Evolutionary conservation across 2,329 filamentous ascomycete species (phyloP).

Genomic region (Scleromitrula shiraiana): DNA sequence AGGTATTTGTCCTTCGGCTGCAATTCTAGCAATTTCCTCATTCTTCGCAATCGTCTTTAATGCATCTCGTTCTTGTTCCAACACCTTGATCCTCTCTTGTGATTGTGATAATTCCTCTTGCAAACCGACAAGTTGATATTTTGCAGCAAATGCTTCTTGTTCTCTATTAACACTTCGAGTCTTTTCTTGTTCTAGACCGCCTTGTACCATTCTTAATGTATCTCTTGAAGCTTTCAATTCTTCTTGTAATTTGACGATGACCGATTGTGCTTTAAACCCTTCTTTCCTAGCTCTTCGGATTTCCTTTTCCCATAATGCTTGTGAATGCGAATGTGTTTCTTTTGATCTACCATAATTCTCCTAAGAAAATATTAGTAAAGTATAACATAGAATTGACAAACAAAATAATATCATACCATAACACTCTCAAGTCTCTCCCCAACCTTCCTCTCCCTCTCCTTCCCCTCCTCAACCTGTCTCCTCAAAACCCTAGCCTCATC

Average conservation of each 20-base stretch:
- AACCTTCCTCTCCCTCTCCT: constrained; percentile 56
- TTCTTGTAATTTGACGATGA: constrained; percentile 63
- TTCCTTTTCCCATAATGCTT: constrained; percentile 66
- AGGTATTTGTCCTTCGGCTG: constrained; percentile 62
- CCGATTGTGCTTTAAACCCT: constrained; percentile 65
- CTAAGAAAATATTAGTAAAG: constrained; percentile 32
- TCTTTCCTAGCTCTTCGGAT: constrained; percentile 63
- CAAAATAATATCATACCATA: constrained; percentile 47
- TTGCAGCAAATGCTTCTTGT: constrained; percentile 60
- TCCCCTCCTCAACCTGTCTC: constrained; percentile 55
- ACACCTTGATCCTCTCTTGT: constrained; percentile 52
- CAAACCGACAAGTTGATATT: constrained; percentile 55
- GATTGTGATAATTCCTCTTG: constrained; percentile 61
- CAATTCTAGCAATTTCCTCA: constrained; percentile 65
- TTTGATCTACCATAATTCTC: constrained; percentile 64
- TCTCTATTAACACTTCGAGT: constrained; percentile 53
- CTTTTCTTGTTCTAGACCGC: constrained; percentile 55
- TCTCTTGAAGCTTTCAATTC: constrained; percentile 56
- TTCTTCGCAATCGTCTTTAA: constrained; percentile 65
- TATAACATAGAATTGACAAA: constrained; percentile 11
- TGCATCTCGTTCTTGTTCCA: constrained; percentile 68
- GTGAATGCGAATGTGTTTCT: constrained; percentile 59
- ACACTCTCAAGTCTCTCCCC: constrained; percentile 59
- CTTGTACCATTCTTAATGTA: constrained; percentile 46
- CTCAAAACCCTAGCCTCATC: constrained; percentile 51